Evolutionary conservation across 1,284 basidiomycete species (phyloP).

Genomic region (Pholiota adiposa): DNA sequence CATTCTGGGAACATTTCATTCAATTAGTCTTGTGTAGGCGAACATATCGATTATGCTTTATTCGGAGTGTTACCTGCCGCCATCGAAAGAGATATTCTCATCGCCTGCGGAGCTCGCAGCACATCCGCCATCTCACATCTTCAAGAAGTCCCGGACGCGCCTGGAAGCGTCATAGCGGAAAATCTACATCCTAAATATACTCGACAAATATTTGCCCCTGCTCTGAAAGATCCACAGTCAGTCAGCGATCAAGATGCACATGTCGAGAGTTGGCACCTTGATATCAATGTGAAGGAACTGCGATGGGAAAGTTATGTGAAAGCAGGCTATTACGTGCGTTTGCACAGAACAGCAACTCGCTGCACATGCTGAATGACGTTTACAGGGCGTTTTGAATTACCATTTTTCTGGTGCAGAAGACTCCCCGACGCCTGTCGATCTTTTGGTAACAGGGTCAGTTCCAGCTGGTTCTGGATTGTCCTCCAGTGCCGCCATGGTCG

Average conservation of each 20-base stretch:
- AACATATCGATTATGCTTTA: slow-evolving; percentile 87
- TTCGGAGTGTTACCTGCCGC: slow-evolving; percentile 85
- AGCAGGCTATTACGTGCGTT: slow-evolving; percentile 72
- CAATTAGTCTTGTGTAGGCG: slow-evolving; percentile 44
- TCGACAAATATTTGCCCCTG: slow-evolving; percentile 60
- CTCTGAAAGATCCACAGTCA: slow-evolving; percentile 26
- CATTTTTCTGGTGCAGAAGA: slow-evolving; percentile 47
- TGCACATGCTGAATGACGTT: slow-evolving; percentile 6
- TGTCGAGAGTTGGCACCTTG: slow-evolving; percentile 67
- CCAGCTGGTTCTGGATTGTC: slow-evolving; percentile 84
- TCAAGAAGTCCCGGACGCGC: slow-evolving; percentile 30
- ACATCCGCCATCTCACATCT: slow-evolving; percentile 18
- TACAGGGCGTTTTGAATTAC: slow-evolving; percentile 73
- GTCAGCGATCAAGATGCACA: slow-evolving; percentile 43
- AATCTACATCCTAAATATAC: slow-evolving; percentile 70
- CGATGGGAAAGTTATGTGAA: slow-evolving; percentile 90
- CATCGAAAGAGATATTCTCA: slow-evolving; percentile 84
- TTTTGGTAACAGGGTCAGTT: slow-evolving; percentile 79
- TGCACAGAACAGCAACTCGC: too few species aligned
- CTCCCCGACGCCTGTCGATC: slow-evolving; percentile 61
- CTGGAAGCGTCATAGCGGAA: slow-evolving; percentile 61
- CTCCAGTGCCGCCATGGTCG: slow-evolving; percentile 86
- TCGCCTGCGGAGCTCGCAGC: slow-evolving; percentile 70
- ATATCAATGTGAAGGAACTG: slow-evolving; percentile 71
- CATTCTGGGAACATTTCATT: background rate